A percentile compares a stretch with the other conserved stretches of the same genome.
Evolutionary conservation across 345 rosid species (phyloP).

Genomic region (Triadica sebifera): DNA sequence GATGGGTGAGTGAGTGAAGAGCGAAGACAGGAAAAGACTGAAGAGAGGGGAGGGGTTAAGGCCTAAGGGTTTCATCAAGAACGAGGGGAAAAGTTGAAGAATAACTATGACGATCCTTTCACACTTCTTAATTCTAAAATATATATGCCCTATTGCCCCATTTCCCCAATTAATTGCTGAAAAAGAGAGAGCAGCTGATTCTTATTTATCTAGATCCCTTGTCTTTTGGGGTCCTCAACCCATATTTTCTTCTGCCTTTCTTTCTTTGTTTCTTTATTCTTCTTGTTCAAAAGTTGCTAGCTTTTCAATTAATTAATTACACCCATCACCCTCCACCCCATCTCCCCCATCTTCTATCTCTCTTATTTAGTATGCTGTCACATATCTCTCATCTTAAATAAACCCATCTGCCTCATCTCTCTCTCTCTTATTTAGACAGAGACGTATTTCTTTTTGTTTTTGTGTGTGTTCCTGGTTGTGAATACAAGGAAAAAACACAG

Average conservation of each 20-base stretch:
- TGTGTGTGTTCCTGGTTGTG: slow-evolving; percentile 10
- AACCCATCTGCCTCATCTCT: slow-evolving; percentile 26
- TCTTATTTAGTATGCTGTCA: slow-evolving; percentile 39
- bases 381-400: slow-evolving; percentile 33
- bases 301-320: slow-evolving; percentile 37
- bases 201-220: too few relatives aligned
- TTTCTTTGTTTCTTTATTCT: slow-evolving; percentile 13
- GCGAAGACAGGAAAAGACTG: too few relatives aligned
- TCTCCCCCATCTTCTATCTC: slow-evolving; percentile 38
- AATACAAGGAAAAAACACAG: background rate
- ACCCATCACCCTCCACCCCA: slow-evolving; percentile 25
- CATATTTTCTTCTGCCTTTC: background rate
- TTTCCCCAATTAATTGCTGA: too few relatives aligned
- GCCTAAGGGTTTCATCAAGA: slow-evolving; percentile 21
- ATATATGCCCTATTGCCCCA: too few relatives aligned
- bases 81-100: slow-evolving; percentile 31
- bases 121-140: slow-evolving; percentile 9
- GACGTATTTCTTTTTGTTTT: background rate
- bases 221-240: background rate
- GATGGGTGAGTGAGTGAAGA: too few relatives aligned
- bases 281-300: too few relatives aligned
- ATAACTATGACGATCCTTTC: slow-evolving; percentile 32
- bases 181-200: too few relatives aligned
- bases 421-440: background rate
- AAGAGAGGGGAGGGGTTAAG: background rate